phyloP scores from a whole-genome alignment of 805 yeast species.

The Babjeviella inositovora region DNA sequence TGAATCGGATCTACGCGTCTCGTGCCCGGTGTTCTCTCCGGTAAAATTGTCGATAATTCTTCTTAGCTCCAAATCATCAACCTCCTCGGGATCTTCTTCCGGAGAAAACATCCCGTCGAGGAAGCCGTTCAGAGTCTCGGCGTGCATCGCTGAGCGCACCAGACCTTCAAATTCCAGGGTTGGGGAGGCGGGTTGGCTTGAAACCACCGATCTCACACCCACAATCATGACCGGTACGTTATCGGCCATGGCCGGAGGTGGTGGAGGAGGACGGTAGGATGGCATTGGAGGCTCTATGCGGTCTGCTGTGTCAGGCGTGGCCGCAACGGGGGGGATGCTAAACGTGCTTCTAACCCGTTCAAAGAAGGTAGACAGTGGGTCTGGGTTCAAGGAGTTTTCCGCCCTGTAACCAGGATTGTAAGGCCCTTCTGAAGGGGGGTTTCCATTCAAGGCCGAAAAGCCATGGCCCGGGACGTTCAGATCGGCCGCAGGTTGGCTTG shows the following conservation, averaged over 20 bases:
- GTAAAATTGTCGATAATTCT: not conserved
- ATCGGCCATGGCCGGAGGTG: too few species aligned
- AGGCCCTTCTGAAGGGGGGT: conserved; percentile 1
- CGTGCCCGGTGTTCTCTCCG: conserved; percentile 1
- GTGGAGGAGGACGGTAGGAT: too few species aligned
- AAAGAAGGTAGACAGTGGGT: too few species aligned
- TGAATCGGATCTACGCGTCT: too few species aligned
- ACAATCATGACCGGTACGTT: conserved; percentile 29
- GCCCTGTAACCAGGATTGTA: conserved; percentile 1
- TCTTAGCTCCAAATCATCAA: not conserved
- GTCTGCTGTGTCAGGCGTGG: conserved; percentile 1
- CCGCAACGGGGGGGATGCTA: too few species aligned
- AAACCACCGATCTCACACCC: conserved; percentile 24
- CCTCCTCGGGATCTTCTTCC: conserved; percentile 3
- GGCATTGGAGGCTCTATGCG: conserved; percentile 1
- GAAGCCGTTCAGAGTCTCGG: conserved; percentile 3
- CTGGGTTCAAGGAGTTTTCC: too few species aligned
- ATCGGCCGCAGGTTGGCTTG: conserved; percentile 2
- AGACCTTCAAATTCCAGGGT: too few species aligned
- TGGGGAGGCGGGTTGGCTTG: too few species aligned
- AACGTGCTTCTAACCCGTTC: too few species aligned
- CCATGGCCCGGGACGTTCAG: conserved; percentile 10
- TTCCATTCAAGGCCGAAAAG: conserved; percentile 9
- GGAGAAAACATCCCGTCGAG: conserved; percentile 3
- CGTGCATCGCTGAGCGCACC: too few species aligned